A percentile compares a stretch with the other conserved stretches of the same genome.
Conservation (phyloP, 495 filamentous ascomycete genomes). For the Aspergillus mulundensis region DNA sequence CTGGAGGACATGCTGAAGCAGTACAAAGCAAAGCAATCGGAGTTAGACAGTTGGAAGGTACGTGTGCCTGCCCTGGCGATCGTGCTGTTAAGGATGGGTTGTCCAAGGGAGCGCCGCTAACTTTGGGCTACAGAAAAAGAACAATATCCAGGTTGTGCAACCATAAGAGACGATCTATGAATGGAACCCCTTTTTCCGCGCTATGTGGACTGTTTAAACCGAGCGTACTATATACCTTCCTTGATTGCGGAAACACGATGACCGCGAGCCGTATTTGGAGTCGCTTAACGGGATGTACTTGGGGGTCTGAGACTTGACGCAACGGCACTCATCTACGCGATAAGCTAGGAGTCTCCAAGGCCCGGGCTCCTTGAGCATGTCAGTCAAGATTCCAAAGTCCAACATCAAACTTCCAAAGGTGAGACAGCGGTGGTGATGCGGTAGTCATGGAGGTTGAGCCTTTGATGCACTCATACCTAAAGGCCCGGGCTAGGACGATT, state of each 20-base stretch:
- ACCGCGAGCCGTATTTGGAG: constrained; percentile 13
- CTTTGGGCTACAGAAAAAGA: constrained; percentile 73
- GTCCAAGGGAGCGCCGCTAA: constrained; percentile 18
- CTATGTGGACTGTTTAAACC: background rate
- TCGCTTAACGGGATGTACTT: background rate
- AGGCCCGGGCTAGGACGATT: background rate
- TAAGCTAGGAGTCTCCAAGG: background rate
- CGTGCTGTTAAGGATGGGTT: background rate
- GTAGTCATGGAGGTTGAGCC: background rate
- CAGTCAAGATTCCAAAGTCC: background rate
- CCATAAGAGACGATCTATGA: constrained; percentile 36
- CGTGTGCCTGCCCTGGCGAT: constrained; percentile 19
- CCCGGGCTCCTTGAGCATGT: background rate
- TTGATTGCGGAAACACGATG: background rate
- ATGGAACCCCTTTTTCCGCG: background rate
- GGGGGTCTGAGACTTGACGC: background rate
- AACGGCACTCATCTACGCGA: background rate
- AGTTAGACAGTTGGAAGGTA: constrained; percentile 99
- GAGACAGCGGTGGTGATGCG: background rate
- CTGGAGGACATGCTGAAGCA: constrained; percentile 93
- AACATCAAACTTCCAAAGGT: background rate
- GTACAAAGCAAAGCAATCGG: constrained; percentile 90
- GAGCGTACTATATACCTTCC: constrained; percentile 6
- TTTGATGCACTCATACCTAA: constrained; percentile 16
- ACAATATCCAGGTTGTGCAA: constrained; percentile 93